Evolutionary conservation across 2,329 filamentous ascomycete genomes (phyloP), one percentile per base, ranked within the genome.

Genomic region (Cercospora sojina): DNA sequence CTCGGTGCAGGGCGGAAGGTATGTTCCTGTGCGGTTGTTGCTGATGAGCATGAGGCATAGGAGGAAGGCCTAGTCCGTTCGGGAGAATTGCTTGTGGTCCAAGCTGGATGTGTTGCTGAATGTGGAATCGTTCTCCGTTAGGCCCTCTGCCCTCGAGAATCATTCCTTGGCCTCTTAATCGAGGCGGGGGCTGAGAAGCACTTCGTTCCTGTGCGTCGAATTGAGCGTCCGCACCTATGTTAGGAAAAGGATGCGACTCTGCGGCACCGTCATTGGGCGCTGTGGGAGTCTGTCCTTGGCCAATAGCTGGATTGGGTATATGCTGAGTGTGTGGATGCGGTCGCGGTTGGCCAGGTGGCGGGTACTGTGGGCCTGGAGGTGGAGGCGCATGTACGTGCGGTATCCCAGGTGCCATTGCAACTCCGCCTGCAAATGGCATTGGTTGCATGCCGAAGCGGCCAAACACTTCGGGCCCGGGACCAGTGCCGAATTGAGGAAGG

Each of bases 1-100:
- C 75, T 59, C 71, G 70, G 53, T 76, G 74, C 10, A 77, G 65
- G 13, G 74, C 73, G 25, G 73, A 74, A 2, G 69, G 70, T 10
- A 67, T 70, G 31, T 60, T 57, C 29, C 59, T 63, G 18, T 29
- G 47, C 6, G 27, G 9, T 38, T 53, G 59, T 6, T 53, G 59
- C 20, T 62, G 59, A 43, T 64, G 69, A n/a, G 66, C 62, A n/a
- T 55, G 23, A 10, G 61, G 61, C 29, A 62, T 25, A n/a, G 32
- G 57, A 51, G 41, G 61, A n/a, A 67, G 12, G 9, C 38, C 63
- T 47, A 32, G 35, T n/a, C 59, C 59, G n/a, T 9, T 25, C 16
- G 25, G 59, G 16, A 61, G 16, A 18, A 31, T n/a, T 2, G 32
- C 57, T 38, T 62, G 59, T 9, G 25, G 59, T 3, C 55, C 65